Evolutionary conservation across 2,329 filamentous ascomycete species (phyloP).

Genomic region (Scedosporium apiospermum): DNA sequence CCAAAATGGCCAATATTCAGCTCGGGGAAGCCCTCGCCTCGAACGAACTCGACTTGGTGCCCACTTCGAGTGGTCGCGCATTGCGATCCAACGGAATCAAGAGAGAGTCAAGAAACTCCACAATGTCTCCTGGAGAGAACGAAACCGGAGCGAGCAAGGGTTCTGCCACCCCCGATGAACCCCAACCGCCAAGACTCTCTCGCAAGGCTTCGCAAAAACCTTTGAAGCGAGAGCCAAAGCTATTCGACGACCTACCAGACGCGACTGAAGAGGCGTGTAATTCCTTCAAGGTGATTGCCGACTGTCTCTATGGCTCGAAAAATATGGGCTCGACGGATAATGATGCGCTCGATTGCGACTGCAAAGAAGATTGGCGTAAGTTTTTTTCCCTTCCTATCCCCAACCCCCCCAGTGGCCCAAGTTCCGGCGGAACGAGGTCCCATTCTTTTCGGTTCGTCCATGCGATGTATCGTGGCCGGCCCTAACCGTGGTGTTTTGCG

Average conservation of each 20-base stretch:
- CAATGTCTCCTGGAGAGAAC: conserved; percentile 2
- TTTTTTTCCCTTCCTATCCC: conserved; percentile 14
- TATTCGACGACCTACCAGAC: conserved; percentile 70
- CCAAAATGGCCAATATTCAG: conserved; percentile 4
- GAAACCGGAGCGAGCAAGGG: conserved; percentile 21
- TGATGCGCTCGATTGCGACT: conserved; percentile 89
- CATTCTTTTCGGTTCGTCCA: neutral
- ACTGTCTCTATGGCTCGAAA: conserved; percentile 88
- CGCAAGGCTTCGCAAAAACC: conserved; percentile 68
- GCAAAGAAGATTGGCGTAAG: conserved; percentile 90
- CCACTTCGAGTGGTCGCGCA: neutral
- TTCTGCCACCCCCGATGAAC: conserved; percentile 35
- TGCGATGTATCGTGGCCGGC: neutral
- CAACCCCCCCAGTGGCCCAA: too few species aligned
- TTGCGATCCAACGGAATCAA: neutral
- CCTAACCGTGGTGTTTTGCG: neutral
- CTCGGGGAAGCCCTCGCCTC: conserved; percentile 2
- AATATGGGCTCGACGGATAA: conserved; percentile 85
- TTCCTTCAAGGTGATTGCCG: conserved; percentile 70
- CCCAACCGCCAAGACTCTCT: conserved; percentile 56
- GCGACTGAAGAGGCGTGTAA: conserved; percentile 65
- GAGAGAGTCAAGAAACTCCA: conserved; percentile 2
- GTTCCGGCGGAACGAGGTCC: too few species aligned
- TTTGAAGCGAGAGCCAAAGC: conserved; percentile 47
- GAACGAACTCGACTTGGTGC: neutral